Evolutionary conservation across 169 alveolate genomes (phyloP), one percentile per base, ranked within the genome.

Genomic region (Eimeria necatrix): DNA sequence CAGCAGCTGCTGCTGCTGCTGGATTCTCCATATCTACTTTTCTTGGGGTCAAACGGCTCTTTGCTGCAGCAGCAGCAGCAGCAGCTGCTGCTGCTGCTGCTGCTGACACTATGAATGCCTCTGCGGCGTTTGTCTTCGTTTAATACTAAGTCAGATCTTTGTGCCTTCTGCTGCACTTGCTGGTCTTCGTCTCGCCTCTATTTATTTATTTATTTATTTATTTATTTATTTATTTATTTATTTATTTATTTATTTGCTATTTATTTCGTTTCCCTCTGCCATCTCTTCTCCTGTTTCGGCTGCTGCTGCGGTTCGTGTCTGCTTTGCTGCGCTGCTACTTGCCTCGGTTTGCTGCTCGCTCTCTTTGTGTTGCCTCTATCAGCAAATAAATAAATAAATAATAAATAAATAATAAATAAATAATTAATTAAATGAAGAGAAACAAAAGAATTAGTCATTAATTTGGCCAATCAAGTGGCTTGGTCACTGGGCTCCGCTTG

Each of bases 1-100:
- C 85, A 10, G 85, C 8, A 16, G 48, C 68, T 49, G 68, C 88
- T 51, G 88, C 60, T 73, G 84, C 59, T 18, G 84, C 59, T 26
- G 59, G 20, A 8, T 9, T 8, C 64, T 56, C 14, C 64, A 56
- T n/a, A n/a, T n/a, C n/a, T n/a, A n/a, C n/a, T n/a, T n/a, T n/a
- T n/a, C n/a, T n/a, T n/a, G n/a, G n/a, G n/a, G n/a, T n/a, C n/a
- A n/a, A n/a, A n/a, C n/a, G n/a, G n/a, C n/a, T n/a, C n/a, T n/a
- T 41, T 73, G 51, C 14, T 73, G 84, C 84, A 26, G 8, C 20
- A 14, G 64, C 20, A 9, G 84, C 56, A 24, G 51, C 59, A 26
- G 84, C 60, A 10, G 84, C 60, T 73, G 84, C 32, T 12, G 81
- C 53, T 71, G 73, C 73, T 71, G 20, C 5, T 32, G 4, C 81